Percentiles rank a stretch among this genome's conserved stretches.
Conservation (phyloP, 371 early-diverging fungal species). For the Mucor saturninus region DNA sequence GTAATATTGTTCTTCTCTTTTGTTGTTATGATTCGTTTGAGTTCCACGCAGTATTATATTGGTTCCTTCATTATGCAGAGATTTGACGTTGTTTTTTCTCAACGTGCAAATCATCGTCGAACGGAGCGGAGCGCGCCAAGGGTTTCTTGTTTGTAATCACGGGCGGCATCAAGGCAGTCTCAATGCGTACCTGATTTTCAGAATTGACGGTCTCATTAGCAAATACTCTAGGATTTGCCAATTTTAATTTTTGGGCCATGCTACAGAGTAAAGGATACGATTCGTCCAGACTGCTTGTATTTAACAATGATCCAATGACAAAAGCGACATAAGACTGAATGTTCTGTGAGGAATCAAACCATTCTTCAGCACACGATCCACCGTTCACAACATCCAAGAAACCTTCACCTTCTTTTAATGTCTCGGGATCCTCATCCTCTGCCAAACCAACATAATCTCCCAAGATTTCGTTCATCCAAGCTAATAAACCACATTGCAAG, state of each 20-base stretch:
- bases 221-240: slow-evolving; percentile 39
- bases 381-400: no score
- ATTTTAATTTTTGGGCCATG: slow-evolving; percentile 29
- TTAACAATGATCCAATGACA: slow-evolving; percentile 17
- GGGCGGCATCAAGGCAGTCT: slow-evolving; percentile 72
- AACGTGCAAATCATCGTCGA: no score
- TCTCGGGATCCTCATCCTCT: slow-evolving; percentile 29
- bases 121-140: no score
- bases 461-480: slow-evolving; percentile 46
- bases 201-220: slow-evolving; percentile 79
- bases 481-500: slow-evolving; percentile 19
- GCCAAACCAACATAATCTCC: slow-evolving; percentile 40
- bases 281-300: background rate
- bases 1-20: background rate
- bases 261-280: slow-evolving; percentile 10
- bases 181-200: slow-evolving; percentile 93
- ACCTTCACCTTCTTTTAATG: slow-evolving; percentile 15
- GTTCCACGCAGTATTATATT: no score
- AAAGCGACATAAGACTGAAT: slow-evolving; percentile 15
- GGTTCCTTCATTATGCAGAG: no score
- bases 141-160: background rate
- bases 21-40: no score
- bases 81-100: no score
- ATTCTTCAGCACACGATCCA: slow-evolving; percentile 11
- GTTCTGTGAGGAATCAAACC: slow-evolving; percentile 39